Evolutionary conservation across 2,329 filamentous ascomycete species (phyloP).

Genomic region (Colletotrichum abscissum): DNA sequence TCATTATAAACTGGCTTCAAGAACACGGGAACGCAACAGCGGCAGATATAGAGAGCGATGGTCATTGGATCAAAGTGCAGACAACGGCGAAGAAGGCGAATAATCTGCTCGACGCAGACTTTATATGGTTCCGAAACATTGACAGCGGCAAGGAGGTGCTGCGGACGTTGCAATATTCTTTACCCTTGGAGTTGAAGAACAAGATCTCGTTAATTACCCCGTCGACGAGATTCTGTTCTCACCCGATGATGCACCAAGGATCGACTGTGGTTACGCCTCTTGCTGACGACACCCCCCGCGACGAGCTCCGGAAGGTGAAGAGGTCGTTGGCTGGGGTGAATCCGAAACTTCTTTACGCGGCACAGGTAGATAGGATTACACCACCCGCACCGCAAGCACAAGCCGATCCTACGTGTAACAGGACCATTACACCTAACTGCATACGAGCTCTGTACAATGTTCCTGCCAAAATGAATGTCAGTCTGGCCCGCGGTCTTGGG

Average conservation of each 20-base stretch:
- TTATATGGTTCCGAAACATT: background rate
- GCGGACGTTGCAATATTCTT: conserved; percentile 46
- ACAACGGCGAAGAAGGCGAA: conserved; percentile 54
- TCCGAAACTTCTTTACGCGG: background rate
- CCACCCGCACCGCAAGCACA: background rate
- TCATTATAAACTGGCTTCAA: conserved; percentile 58
- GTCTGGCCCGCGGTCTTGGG: conserved; percentile 42
- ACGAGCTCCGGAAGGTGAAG: conserved; percentile 13
- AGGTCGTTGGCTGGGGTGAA: background rate
- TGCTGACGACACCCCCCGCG: fast-evolving
- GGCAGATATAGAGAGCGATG: conserved; percentile 47
- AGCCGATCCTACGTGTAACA: conserved; percentile 46
- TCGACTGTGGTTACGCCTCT: background rate
- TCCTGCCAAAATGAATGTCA: conserved; percentile 45
- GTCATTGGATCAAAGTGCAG: conserved; percentile 54
- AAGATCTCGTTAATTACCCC: conserved; percentile 60
- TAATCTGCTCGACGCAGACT: conserved; percentile 58
- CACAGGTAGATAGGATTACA: background rate
- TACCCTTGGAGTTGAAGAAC: conserved; percentile 3
- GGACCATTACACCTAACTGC: conserved; percentile 55
- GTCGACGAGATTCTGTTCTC: conserved; percentile 47
- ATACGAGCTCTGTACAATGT: conserved; percentile 58
- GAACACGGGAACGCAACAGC: conserved; percentile 48
- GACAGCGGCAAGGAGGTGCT: conserved; percentile 53
- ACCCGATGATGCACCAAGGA: conserved; percentile 43